These are phyloP conservation scores for Phascolomyces articulosus DNA, from an alignment of 371 early-diverging fungal genomes.

Conservation along the genomic window DNA sequence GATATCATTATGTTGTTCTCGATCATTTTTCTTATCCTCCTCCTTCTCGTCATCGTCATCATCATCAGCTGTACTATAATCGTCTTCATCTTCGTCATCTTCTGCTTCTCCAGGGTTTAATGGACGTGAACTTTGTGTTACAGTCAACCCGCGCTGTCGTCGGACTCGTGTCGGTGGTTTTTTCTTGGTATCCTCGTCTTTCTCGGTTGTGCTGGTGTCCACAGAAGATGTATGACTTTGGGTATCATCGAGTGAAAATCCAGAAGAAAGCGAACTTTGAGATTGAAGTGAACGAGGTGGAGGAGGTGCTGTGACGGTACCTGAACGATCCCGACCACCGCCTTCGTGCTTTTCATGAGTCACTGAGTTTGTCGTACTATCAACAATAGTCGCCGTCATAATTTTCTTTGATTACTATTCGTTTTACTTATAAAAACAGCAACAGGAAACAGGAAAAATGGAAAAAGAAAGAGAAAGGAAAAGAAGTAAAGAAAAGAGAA, in stretches of 20 bases:
- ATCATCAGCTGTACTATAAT: slow-evolving; percentile 2
- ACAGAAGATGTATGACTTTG: background rate
- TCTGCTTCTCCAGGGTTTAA: background rate
- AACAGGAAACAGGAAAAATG: background rate
- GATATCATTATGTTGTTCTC: too few relatives aligned
- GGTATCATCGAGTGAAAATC: slow-evolving; percentile 6
- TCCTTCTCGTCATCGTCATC: background rate
- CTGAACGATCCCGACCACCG: background rate
- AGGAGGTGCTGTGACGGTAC: background rate
- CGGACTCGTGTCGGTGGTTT: background rate
- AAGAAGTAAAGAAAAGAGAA: background rate
- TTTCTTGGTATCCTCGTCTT: background rate
- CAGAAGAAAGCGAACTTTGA: background rate
- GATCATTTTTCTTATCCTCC: background rate
- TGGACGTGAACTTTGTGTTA: slow-evolving; percentile 4
- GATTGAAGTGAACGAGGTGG: background rate
- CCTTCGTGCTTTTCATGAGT: background rate
- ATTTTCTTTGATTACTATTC: background rate
- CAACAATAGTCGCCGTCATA: background rate
- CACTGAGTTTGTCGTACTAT: background rate
- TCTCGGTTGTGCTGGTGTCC: background rate
- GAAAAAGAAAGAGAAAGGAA: background rate
- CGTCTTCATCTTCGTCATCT: background rate
- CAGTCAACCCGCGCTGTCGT: background rate
- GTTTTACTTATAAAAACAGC: background rate